These are phyloP conservation scores for Flagelloscypha sp. DNA, from an alignment of 768 basidiomycete species.

Conservation along the genomic window DNA sequence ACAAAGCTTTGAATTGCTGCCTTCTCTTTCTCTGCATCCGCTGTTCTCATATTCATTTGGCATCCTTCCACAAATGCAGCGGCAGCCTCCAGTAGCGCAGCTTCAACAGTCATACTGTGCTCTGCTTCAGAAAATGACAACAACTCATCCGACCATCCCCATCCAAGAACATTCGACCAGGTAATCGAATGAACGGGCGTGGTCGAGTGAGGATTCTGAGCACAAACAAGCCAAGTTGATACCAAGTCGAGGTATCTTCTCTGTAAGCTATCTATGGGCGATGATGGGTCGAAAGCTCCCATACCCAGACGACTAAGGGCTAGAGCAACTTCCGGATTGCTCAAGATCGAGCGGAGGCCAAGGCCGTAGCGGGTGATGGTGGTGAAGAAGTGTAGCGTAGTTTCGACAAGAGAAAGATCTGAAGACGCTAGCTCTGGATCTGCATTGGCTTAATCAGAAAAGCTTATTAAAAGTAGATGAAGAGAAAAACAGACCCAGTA, in stretches of 20 bases:
- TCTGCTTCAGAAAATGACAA: slow-evolving; percentile 26
- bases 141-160: slow-evolving; percentile 64
- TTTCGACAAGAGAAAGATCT: too few relatives aligned
- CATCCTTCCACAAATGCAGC: slow-evolving; percentile 74
- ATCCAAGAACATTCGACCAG: slow-evolving; percentile 81
- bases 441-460: too few relatives aligned
- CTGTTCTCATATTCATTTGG: slow-evolving; percentile 61
- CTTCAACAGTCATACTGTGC: slow-evolving; percentile 29
- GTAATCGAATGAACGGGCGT: slow-evolving; percentile 79
- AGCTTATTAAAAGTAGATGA: too few relatives aligned
- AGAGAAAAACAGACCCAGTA: too few relatives aligned
- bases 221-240: slow-evolving; percentile 71
- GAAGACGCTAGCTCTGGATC: too few relatives aligned
- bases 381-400: slow-evolving; percentile 52
- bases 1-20: too few relatives aligned
- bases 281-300: too few relatives aligned
- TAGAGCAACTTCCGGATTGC: too few relatives aligned
- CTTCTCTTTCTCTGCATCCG: slow-evolving; percentile 51
- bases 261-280: too few relatives aligned
- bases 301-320: too few relatives aligned
- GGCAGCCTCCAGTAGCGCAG: slow-evolving; percentile 46
- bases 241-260: too few relatives aligned
- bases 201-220: slow-evolving; percentile 85
- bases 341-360: too few relatives aligned
- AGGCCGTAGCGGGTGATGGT: slow-evolving; percentile 72